Percentiles rank a stretch among this genome's conserved stretches.
phyloP scores from a whole-genome alignment of 129 eudicot genomes.

The Helianthus tuberosus region DNA sequence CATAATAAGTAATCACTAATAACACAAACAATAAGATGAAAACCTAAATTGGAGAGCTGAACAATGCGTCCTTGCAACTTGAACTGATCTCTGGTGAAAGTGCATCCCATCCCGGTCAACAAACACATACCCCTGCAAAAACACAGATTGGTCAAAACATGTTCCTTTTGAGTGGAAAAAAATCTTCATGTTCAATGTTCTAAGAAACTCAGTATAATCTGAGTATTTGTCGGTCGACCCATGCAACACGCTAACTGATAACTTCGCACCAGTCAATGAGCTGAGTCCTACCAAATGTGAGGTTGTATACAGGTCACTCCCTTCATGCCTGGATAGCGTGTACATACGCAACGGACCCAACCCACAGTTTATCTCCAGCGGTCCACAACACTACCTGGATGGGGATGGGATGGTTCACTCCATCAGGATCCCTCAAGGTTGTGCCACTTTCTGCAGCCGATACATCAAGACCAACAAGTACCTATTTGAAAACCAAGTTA shows the following conservation, averaged over 20 bases:
- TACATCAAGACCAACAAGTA: constrained; percentile 59
- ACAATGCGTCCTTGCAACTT: too few species aligned
- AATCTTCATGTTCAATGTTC: too few species aligned
- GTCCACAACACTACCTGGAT: constrained; percentile 67
- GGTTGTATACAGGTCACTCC: constrained; percentile 5
- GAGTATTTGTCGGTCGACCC: background rate
- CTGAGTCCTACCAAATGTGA: constrained; percentile 22
- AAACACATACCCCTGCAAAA: too few species aligned
- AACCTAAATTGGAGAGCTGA: too few species aligned
- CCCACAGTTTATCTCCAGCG: constrained; percentile 62
- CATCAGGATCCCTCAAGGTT: constrained; percentile 40
- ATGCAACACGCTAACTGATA: background rate
- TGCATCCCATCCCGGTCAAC: too few species aligned
- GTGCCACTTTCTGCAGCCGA: constrained; percentile 61
- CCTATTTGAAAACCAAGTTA: constrained; percentile 28
- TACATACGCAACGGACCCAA: constrained; percentile 74
- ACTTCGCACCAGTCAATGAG: constrained; percentile 25
- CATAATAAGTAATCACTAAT: too few species aligned
- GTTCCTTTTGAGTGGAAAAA: too few species aligned
- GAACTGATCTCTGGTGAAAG: too few species aligned
- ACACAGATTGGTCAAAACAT: too few species aligned
- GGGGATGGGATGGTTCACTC: constrained; percentile 76
- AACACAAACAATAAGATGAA: too few species aligned
- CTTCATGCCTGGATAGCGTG: constrained; percentile 42
- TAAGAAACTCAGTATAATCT: too few species aligned